phyloP scores from a whole-genome alignment of 2,329 filamentous ascomycete species.

The Neofusicoccum cordaticola region DNA sequence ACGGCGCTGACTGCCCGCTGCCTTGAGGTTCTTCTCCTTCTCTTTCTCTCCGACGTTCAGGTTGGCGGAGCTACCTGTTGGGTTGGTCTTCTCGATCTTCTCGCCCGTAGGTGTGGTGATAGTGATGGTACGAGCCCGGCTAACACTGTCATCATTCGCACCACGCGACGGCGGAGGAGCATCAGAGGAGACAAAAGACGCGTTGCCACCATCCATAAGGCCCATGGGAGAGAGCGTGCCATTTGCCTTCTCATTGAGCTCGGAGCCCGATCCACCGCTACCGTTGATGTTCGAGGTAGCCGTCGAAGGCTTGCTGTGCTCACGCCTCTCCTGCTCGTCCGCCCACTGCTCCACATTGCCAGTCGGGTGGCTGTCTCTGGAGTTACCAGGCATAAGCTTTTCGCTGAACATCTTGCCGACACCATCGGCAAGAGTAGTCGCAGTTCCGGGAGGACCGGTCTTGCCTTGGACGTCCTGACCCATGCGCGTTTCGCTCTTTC shows the following conservation, averaged over 20 bases:
- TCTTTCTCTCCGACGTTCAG: background rate
- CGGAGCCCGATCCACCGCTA: slow-evolving; percentile 5
- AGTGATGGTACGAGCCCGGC: slow-evolving; percentile 35
- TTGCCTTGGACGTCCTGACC: slow-evolving; percentile 48
- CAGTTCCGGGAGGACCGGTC: slow-evolving; percentile 46
- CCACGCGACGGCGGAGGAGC: background rate
- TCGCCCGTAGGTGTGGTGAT: slow-evolving; percentile 29
- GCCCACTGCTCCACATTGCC: slow-evolving; percentile 39
- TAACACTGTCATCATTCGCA: slow-evolving; percentile 14
- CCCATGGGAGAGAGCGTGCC: slow-evolving; percentile 28
- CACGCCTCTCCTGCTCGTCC: slow-evolving; percentile 34
- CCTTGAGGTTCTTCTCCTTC: background rate
- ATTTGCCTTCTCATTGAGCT: slow-evolving; percentile 35
- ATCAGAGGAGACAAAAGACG: background rate
- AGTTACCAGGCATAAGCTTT: background rate
- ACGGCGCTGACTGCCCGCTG: slow-evolving; percentile 53
- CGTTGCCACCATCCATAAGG: slow-evolving; percentile 8
- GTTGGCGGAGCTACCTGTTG: slow-evolving; percentile 3
- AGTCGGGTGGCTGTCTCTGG: background rate
- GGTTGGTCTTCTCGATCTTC: background rate
- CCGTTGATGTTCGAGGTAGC: background rate
- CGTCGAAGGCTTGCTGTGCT: slow-evolving; percentile 16
- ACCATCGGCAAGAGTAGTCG: slow-evolving; percentile 21
- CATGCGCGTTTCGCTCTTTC: slow-evolving; percentile 52
- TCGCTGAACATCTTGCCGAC: slow-evolving; percentile 20